A percentile compares a stretch with the other conserved stretches of the same genome.
phyloP scores from a whole-genome alignment of 208 protist species.

The Leishmania tropica region DNA sequence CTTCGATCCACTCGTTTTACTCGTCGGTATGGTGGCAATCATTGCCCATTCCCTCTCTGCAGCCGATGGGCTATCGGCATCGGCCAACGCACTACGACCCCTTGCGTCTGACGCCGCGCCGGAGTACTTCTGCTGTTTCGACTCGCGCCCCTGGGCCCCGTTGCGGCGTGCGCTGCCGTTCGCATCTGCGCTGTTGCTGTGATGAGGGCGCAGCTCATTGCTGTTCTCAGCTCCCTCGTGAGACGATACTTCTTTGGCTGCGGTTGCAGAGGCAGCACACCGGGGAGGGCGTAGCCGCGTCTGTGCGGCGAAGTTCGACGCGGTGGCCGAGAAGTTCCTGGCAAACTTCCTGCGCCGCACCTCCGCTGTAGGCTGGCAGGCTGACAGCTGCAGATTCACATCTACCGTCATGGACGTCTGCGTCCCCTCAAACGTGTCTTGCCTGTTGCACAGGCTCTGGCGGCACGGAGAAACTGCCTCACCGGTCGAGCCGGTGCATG shows the following conservation, averaged over 20 bases:
- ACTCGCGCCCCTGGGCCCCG: background rate
- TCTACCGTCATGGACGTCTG: slow-evolving; percentile 27
- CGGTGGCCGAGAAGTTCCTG: background rate
- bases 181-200: background rate
- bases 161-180: background rate
- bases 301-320: background rate
- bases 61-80: background rate
- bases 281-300: background rate
- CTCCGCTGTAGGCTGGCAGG: background rate
- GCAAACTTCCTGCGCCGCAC: background rate
- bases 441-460: slow-evolving; percentile 1
- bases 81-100: background rate
- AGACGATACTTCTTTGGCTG: background rate
- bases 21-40: background rate
- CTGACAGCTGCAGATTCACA: slow-evolving; percentile 17
- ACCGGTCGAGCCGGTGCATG: slow-evolving; percentile 10
- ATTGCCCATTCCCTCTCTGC: background rate
- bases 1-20: slow-evolving; percentile 10
- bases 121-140: background rate
- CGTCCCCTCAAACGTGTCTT: slow-evolving; percentile 17
- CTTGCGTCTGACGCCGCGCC: background rate
- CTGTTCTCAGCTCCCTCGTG: background rate
- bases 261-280: background rate
- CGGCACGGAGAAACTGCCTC: slow-evolving; percentile 1
- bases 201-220: background rate